Evolutionary conservation across 2,329 filamentous ascomycete species (phyloP).

Genomic region (Apiospora rasikravindrae): DNA sequence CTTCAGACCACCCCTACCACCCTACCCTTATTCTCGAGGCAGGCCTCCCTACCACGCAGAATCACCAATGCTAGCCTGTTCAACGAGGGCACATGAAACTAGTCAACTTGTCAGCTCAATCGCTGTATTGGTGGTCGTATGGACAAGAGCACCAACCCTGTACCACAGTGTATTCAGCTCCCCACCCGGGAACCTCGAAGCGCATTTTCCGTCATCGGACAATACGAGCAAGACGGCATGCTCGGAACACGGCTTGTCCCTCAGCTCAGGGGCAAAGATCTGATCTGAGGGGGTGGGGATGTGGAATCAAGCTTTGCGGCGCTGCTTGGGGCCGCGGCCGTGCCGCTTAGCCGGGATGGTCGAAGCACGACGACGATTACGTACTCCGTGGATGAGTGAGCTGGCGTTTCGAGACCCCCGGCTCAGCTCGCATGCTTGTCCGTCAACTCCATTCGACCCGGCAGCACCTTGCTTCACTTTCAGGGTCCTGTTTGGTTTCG

Average conservation of each 20-base stretch:
- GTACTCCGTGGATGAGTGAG: not conserved
- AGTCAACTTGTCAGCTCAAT: not conserved
- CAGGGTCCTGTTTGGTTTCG: not conserved
- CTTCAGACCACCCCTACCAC: not conserved
- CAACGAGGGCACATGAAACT: not conserved
- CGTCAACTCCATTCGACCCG: not conserved
- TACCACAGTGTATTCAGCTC: not conserved
- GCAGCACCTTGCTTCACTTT: not conserved
- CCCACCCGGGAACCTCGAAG: not conserved
- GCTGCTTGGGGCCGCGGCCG: not conserved
- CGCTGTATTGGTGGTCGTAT: not conserved
- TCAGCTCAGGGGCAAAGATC: conserved; percentile 16
- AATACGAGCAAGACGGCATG: not conserved
- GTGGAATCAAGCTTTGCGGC: conserved; percentile 15
- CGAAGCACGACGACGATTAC: conserved; percentile 6
- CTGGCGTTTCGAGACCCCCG: conserved; percentile 1
- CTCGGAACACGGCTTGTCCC: not conserved
- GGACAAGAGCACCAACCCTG: not conserved
- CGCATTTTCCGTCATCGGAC: not conserved
- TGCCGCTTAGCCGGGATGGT: conserved; percentile 8
- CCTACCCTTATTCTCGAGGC: not conserved
- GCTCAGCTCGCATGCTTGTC: not conserved
- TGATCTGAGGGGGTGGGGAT: not conserved
- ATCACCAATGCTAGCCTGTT: not conserved
- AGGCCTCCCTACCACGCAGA: not conserved